Percentiles rank a stretch among this genome's conserved stretches.
Evolutionary conservation across 306 rosid species (phyloP).

Genomic region (Casuarina equisetifolia): DNA sequence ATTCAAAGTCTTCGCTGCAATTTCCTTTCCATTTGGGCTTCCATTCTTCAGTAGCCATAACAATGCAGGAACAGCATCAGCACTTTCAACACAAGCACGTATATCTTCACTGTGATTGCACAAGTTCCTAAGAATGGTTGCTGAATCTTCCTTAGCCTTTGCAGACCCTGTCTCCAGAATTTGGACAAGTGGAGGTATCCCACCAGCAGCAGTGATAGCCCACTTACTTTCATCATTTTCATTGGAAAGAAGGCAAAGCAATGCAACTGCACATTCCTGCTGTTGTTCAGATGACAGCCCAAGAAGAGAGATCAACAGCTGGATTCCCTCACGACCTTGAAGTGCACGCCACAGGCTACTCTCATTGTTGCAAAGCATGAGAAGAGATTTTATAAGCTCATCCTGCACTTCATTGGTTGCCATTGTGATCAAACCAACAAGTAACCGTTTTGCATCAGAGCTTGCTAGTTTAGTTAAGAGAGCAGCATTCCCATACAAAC

Average conservation of each 20-base stretch:
- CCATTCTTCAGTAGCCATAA: slow-evolving; percentile 96
- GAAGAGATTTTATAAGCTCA: slow-evolving; percentile 82
- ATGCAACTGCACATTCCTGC: slow-evolving; percentile 97
- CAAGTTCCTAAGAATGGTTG: slow-evolving; percentile 86
- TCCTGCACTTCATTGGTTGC: slow-evolving; percentile 87
- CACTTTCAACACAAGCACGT: slow-evolving; percentile 98
- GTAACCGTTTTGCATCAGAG: slow-evolving; percentile 88
- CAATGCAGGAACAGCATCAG: slow-evolving; percentile 97
- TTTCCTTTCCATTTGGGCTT: slow-evolving; percentile 94
- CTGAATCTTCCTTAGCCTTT: slow-evolving; percentile 99
- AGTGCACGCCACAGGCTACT: slow-evolving; percentile 89
- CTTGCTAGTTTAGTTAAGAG: slow-evolving; percentile 71
- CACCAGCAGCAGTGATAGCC: slow-evolving; percentile 99
- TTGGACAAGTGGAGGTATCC: slow-evolving; percentile 98
- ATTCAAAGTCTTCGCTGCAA: slow-evolving; percentile 94
- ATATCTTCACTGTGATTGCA: slow-evolving; percentile 99
- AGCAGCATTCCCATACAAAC: slow-evolving; percentile 81
- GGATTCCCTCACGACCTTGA: slow-evolving; percentile 97
- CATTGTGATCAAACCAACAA: slow-evolving; percentile 98
- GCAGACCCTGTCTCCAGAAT: slow-evolving; percentile 93
- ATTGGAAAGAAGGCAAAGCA: slow-evolving; percentile 81
- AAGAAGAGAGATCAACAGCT: slow-evolving; percentile 86
- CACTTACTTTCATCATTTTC: slow-evolving; percentile 98
- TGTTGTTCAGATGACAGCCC: slow-evolving; percentile 99
- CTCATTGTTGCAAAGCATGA: slow-evolving; percentile 76